A percentile compares a stretch with the other conserved stretches of the same genome.
phyloP scores from a whole-genome alignment of 257 asterid species.

The Mentha longifolia region DNA sequence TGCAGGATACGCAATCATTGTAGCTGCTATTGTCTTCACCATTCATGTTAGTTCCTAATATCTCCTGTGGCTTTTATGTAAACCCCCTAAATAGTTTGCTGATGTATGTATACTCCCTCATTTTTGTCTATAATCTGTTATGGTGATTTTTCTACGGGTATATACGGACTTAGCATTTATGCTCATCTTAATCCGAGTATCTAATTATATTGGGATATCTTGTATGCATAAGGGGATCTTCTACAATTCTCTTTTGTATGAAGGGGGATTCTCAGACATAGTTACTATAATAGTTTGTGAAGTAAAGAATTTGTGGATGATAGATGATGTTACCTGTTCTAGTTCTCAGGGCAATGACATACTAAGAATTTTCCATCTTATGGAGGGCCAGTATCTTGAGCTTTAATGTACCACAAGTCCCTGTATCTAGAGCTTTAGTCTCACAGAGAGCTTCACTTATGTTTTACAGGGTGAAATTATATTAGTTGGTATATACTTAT shows the following conservation, averaged over 20 bases:
- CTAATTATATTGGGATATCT: background rate
- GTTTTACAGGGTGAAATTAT: background rate
- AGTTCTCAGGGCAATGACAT: conserved; percentile 16
- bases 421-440: conserved; percentile 2
- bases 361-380: background rate
- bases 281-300: conserved; percentile 11
- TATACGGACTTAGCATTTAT: background rate
- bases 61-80: conserved; percentile 18
- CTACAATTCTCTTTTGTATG: background rate
- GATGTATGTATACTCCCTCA: conserved; percentile 21
- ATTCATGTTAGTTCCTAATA: conserved; percentile 60
- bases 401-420: background rate
- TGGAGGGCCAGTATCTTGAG: conserved; percentile 11
- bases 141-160: conserved; percentile 15
- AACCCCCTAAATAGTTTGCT: conserved; percentile 26
- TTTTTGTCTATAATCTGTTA: conserved; percentile 17
- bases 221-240: conserved; percentile 15
- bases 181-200: conserved; percentile 13
- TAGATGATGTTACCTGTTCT: background rate
- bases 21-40: conserved; percentile 72
- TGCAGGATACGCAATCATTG: conserved; percentile 88
- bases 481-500: background rate
- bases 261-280: conserved; percentile 8
- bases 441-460: background rate
- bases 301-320: conserved; percentile 1